phyloP scores from a whole-genome alignment of 1,284 basidiomycete species.

The Ustilago trichophora region DNA sequence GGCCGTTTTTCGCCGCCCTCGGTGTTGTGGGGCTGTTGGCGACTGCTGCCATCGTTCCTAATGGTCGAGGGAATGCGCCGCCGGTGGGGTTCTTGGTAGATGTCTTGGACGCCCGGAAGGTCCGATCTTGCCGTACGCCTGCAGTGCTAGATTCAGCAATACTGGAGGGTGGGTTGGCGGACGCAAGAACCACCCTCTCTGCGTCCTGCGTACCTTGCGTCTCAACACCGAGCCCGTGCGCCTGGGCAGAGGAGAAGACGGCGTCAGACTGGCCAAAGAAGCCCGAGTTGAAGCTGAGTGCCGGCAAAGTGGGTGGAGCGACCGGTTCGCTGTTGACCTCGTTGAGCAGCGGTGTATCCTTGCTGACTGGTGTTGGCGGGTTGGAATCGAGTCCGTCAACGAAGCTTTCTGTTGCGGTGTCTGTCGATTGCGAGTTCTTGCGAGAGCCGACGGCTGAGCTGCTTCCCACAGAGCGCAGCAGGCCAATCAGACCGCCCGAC shows the following conservation, averaged over 20 bases:
- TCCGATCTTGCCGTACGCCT: not conserved
- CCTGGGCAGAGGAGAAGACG: constrained; percentile 13
- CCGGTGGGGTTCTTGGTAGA: too few species aligned
- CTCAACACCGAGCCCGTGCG: constrained; percentile 7
- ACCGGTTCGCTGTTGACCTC: constrained; percentile 1
- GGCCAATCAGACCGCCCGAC: constrained; percentile 26
- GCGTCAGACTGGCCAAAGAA: constrained; percentile 37
- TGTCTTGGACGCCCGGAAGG: not conserved
- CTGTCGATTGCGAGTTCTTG: constrained; percentile 28
- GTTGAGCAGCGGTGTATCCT: constrained; percentile 29
- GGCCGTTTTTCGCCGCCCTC: constrained; percentile 21
- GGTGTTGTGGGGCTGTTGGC: constrained; percentile 21
- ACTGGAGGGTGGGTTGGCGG: too few species aligned
- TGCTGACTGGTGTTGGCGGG: constrained; percentile 47
- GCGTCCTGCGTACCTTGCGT: not conserved
- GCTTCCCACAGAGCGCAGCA: constrained; percentile 38
- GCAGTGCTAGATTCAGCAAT: too few species aligned
- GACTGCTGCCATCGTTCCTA: constrained; percentile 36
- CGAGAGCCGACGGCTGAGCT: constrained; percentile 23
- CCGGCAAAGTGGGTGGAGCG: constrained; percentile 24
- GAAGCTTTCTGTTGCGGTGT: constrained; percentile 28
- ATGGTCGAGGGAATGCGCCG: not conserved
- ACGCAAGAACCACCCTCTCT: not conserved
- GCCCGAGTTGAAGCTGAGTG: constrained; percentile 44
- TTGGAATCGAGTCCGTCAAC: constrained; percentile 9